A percentile compares a stretch with the other conserved stretches of the same genome.
Conservation (phyloP, 2,329 filamentous ascomycete genomes). For the Beauveria pseudobassiana region DNA sequence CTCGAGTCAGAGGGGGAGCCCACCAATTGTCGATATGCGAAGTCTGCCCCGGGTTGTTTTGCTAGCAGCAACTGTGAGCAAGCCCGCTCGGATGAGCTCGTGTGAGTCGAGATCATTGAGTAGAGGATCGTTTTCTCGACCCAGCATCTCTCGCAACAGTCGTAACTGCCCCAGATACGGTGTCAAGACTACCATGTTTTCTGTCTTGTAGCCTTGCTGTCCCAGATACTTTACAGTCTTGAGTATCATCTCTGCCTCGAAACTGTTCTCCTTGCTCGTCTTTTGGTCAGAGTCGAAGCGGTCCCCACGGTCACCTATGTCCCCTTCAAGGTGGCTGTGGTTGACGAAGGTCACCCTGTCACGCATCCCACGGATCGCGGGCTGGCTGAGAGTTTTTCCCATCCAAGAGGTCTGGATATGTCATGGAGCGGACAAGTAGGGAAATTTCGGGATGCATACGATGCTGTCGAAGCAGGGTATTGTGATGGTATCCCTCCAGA, state of each 20-base stretch:
- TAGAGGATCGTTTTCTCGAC: constrained; percentile 51
- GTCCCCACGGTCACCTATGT: constrained; percentile 35
- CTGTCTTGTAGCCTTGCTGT: constrained; percentile 62
- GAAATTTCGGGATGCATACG: constrained; percentile 65
- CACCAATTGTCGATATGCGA: constrained; percentile 62
- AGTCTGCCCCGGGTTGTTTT: constrained; percentile 43
- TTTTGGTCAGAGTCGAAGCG: constrained; percentile 40
- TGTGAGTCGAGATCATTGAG: constrained; percentile 62
- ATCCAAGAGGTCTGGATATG: constrained; percentile 56
- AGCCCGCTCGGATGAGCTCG: constrained; percentile 51
- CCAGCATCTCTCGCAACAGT: constrained; percentile 46
- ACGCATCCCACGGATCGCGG: constrained; percentile 46
- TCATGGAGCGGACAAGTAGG: constrained; percentile 44
- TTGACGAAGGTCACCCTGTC: constrained; percentile 59
- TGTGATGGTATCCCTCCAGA: constrained; percentile 42
- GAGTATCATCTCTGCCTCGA: constrained; percentile 60
- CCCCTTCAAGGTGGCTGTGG: constrained; percentile 48
- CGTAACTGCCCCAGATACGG: constrained; percentile 65
- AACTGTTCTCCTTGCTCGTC: constrained; percentile 51
- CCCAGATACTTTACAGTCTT: constrained; percentile 58
- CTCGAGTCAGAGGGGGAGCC: constrained; percentile 17
- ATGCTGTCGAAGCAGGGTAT: constrained; percentile 53
- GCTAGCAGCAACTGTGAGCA: constrained; percentile 46
- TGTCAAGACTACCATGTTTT: constrained; percentile 60
- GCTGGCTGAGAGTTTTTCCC: constrained; percentile 39